Base-by-base conservation (phyloP, 257 asterid genomes). In the Coffea canephora region DNA sequence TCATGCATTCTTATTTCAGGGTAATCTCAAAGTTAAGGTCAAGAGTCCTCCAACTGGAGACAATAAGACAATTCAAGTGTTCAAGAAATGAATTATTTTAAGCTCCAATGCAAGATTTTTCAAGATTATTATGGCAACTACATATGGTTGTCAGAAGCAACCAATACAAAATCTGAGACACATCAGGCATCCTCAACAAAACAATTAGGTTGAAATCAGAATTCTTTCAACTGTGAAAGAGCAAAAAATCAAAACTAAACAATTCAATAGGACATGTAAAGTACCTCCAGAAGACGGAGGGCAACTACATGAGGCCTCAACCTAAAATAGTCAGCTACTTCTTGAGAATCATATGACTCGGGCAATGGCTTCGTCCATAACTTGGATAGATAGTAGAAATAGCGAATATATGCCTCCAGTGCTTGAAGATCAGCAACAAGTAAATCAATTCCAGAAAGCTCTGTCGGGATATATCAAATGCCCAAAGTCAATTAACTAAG, bases 351-450 rank as follows among this genome's bases (percentile, higher is more conserved):
- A 81, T 93, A 95, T 55, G 82, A 82, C 83, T 95, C 97, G 69
- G 99, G 97, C 79, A 95, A 94, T 76, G 99, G 97, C 89, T 88
- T 92, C 55, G 96, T 87, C 96, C 96, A 93, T 94, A 88, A 90
- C 90, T 88, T 87, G 52, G 92, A 83, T 75, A 87, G 87, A 87
- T 81, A 83, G 87, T 93, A 92, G 81, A 87, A 78, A 84, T 95
- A 95, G 76, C 87, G 86, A 80, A 80, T 80, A 83, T 95, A 92
- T 78, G 90, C 92, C 89, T 93, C 96, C 86, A 92, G 78, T 76
- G 97, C 98, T 77, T 86, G 87, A 80, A 93, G 80, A 89, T 95
- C 99, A 84, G 99, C 94, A 82, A 92, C 31, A 77, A 95, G 82
- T 84, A 95, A 87, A 84, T 93, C 98, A 78, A 86, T 73, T 55